Base-by-base conservation (phyloP, 2,329 filamentous ascomycete genomes). In the Talaromyces sp. region DNA sequence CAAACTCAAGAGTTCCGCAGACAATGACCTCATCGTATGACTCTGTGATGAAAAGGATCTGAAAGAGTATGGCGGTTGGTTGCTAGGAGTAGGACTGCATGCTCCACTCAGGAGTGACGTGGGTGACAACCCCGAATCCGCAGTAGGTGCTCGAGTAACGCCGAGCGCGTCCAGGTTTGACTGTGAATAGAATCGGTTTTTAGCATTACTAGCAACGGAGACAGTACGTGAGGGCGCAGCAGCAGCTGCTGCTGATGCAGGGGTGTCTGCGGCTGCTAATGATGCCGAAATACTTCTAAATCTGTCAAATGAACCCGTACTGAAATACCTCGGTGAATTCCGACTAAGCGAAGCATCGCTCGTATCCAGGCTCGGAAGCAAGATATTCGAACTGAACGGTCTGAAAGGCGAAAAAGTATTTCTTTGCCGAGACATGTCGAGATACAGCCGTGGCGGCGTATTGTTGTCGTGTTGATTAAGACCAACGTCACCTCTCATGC, bases 401-500 rank as follows among this genome's bases (percentile, higher is more conserved):
- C 54, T 41, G 25, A 56, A 56, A 3, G 54, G 54, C 1, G 54
- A 56, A 2, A 56, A 41, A 2, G 41, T 31, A 8, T 56, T 28
- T 33, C 43, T 40, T 25, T 56, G 35, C 9, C 35, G 54, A n/a
- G 54, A 35, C 43, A 50, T 56, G 6, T 56, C 54, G 9, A 56
- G 54, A 15, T 56, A 56, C 25, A 56, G n/a, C 5, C 35, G 54
- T 8, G 54, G 54, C 9, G 43, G 33, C 5, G 48, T 25, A 33
- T 52, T 39, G 8, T 52, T 37, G 19, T 52, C 33, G 48, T 37
- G n/a, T n/a, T n/a, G 48, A 37, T 9, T 21, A 4, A 52, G 43
- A 1, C 39, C 35, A 28, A 39, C 39, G 11, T 39, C 35, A 2
- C 41, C 21, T 39, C 43, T 39, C 43, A 56, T 50, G n/a, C 54